Evolutionary conservation across 768 basidiomycete genomes (phyloP).

Genomic region (Sporobolomyces roseus): DNA sequence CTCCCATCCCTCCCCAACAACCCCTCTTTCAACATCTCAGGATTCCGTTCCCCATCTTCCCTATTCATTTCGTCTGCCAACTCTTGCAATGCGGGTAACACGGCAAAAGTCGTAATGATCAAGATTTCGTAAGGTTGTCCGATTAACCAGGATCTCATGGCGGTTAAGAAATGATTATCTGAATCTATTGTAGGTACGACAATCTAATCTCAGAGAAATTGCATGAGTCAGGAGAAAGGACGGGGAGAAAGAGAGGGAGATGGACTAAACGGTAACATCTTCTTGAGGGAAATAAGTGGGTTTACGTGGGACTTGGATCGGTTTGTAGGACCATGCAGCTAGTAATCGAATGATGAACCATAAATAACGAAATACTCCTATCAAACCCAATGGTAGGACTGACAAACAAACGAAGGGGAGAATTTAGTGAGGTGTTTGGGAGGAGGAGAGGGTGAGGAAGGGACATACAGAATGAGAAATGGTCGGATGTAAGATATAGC

Average conservation of each 20-base stretch:
- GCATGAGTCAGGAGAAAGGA: not conserved
- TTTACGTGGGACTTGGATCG: slow-evolving; percentile 83
- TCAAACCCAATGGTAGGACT: slow-evolving; percentile 88
- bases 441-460: not conserved
- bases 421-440: too few relatives aligned
- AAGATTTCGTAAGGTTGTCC: slow-evolving; percentile 82
- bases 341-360: slow-evolving; percentile 83
- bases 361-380: slow-evolving; percentile 88
- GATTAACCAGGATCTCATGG: slow-evolving; percentile 76
- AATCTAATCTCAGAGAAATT: slow-evolving; percentile 52
- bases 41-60: slow-evolving; percentile 15
- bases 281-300: slow-evolving; percentile 85
- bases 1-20: slow-evolving; percentile 17
- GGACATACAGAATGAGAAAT: slow-evolving; percentile 80
- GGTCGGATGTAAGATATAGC: slow-evolving; percentile 86
- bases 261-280: slow-evolving; percentile 64
- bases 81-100: slow-evolving; percentile 81
- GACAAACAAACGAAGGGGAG: slow-evolving; percentile 16
- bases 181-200: slow-evolving; percentile 95
- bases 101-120: slow-evolving; percentile 78
- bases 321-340: slow-evolving; percentile 74
- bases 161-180: slow-evolving; percentile 90
- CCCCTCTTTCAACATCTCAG: not conserved
- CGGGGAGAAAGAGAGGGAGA: not conserved
- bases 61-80: slow-evolving; percentile 72